Conservation (phyloP, 257 asterid genomes). For the Salvia rosmarinus region DNA sequence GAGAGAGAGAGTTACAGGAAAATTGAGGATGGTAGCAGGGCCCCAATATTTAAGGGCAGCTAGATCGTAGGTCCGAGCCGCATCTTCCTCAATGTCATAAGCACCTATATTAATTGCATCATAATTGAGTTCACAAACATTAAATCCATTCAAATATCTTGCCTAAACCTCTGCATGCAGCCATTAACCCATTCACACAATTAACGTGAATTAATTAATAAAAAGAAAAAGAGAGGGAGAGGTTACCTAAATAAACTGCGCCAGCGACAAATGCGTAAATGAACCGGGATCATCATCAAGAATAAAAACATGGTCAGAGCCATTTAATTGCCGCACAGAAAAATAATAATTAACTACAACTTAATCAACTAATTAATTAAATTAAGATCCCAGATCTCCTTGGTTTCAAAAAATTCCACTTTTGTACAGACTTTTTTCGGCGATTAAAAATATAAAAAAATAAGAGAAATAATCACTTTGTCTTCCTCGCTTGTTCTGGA, state of each 20-base stretch:
- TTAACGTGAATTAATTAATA: neutral
- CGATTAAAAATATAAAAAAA: neutral
- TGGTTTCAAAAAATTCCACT: conserved; percentile 28
- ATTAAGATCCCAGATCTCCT: conserved; percentile 65
- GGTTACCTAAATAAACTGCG: conserved; percentile 87
- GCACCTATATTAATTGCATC: conserved; percentile 57
- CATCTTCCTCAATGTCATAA: conserved; percentile 83
- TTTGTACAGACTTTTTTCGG: neutral
- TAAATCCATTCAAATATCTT: conserved; percentile 11
- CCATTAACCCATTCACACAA: neutral
- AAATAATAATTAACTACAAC: neutral
- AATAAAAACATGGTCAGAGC: conserved; percentile 47
- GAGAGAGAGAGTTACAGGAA: conserved; percentile 38
- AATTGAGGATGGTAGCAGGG: conserved; percentile 58
- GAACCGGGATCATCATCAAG: conserved; percentile 47
- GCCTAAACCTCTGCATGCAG: conserved; percentile 38
- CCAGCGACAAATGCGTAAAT: conserved; percentile 49
- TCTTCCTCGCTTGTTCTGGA: conserved; percentile 84
- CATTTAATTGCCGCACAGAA: conserved; percentile 19
- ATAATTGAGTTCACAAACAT: neutral
- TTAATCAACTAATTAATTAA: conserved; percentile 16
- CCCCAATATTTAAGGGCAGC: conserved; percentile 99
- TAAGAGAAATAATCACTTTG: conserved; percentile 52
- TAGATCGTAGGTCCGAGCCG: conserved; percentile 86
- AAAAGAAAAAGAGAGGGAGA: neutral